Evolutionary conservation across 768 basidiomycete genomes (phyloP).

Genomic region (Podaxis sp.): DNA sequence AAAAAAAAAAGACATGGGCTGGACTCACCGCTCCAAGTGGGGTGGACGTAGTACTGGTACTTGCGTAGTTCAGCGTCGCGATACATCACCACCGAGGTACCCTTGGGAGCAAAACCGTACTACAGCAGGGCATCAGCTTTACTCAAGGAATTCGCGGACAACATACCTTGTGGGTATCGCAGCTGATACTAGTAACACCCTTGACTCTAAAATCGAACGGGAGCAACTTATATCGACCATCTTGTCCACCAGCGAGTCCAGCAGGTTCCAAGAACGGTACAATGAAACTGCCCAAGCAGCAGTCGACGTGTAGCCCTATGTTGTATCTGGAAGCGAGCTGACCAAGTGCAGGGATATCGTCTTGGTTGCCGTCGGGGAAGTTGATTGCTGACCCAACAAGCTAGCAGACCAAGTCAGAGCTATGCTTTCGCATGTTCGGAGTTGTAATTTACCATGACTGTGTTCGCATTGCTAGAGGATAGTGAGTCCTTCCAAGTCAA

Average conservation of each 20-base stretch:
- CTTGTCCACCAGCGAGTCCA: constrained; percentile 60
- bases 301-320: constrained; percentile 91
- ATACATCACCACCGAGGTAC: constrained; percentile 95
- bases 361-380: constrained; percentile 84
- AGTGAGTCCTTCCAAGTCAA: not conserved
- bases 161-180: constrained; percentile 89
- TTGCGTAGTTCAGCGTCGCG: constrained; percentile 69
- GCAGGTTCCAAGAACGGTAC: constrained; percentile 87
- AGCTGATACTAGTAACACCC: constrained; percentile 93
- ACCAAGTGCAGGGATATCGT: constrained; percentile 79
- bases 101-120: constrained; percentile 97
- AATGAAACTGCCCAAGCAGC: constrained; percentile 92
- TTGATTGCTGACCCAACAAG: constrained; percentile 85
- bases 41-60: constrained; percentile 85
- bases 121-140: constrained; percentile 26
- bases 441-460: constrained; percentile 64
- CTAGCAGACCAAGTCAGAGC: constrained; percentile 31
- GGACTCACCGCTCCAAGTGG: constrained; percentile 69
- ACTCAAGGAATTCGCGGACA: not conserved
- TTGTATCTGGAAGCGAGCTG: constrained; percentile 70
- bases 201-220: constrained; percentile 89
- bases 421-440: not conserved
- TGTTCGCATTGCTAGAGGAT: constrained; percentile 70
- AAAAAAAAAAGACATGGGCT: not conserved
- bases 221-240: constrained; percentile 52